Evolutionary conservation across 257 asterid genomes (phyloP).

Genomic region (Lycium barbarum): DNA sequence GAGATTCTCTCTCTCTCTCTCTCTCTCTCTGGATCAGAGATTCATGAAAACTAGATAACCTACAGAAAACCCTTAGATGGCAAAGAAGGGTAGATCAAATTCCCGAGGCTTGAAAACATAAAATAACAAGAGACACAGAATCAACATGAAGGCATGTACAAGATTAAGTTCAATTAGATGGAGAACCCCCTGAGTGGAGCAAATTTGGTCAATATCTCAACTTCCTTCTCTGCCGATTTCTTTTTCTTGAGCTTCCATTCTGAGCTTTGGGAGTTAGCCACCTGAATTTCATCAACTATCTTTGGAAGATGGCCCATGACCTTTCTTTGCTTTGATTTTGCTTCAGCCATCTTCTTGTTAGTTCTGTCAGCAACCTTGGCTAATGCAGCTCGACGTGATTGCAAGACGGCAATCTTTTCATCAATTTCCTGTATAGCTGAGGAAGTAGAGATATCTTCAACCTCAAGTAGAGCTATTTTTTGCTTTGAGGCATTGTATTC

Average conservation of each 20-base stretch:
- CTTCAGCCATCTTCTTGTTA: constrained; percentile 36
- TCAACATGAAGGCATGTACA: constrained; percentile 12
- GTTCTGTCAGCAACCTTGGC: constrained; percentile 33
- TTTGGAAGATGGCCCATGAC: constrained; percentile 40
- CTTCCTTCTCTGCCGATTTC: constrained; percentile 42
- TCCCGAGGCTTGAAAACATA: neutral
- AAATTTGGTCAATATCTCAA: constrained; percentile 43
- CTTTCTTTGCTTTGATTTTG: constrained; percentile 31
- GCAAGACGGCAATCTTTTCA: constrained; percentile 42
- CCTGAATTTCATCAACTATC: constrained; percentile 48
- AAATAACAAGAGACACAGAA: neutral
- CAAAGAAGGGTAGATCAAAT: neutral
- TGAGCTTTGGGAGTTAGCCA: constrained; percentile 41
- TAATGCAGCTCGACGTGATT: constrained; percentile 40
- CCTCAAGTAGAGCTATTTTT: constrained; percentile 42
- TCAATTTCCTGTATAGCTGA: constrained; percentile 42
- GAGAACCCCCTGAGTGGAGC: constrained; percentile 47
- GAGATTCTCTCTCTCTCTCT: neutral
- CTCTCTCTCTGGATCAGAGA: neutral
- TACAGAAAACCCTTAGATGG: neutral
- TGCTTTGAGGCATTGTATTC: constrained; percentile 43
- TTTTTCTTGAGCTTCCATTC: constrained; percentile 47
- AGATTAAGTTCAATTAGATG: constrained; percentile 30
- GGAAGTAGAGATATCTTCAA: constrained; percentile 39
- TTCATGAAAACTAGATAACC: constrained; percentile 17